Conservation (phyloP, 2,329 filamentous ascomycete genomes). For the Harringtonia aguacate region DNA sequence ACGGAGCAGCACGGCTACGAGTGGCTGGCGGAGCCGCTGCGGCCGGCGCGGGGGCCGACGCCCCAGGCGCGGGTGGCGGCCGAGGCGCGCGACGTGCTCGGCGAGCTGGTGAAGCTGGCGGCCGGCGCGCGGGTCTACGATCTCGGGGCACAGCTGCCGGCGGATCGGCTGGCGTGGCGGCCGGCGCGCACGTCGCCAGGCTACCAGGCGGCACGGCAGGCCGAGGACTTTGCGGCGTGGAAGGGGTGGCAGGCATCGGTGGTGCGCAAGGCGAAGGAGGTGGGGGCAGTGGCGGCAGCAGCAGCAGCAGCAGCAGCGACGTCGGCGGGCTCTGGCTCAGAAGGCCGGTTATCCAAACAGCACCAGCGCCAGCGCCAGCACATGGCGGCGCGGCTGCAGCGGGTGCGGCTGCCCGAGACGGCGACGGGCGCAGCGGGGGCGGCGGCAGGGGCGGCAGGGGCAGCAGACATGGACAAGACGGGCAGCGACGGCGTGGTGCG, state of each 20-base stretch:
- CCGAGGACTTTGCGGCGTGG: slow-evolving; percentile 55
- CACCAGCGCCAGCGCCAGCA: slow-evolving; percentile 17
- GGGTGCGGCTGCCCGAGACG: slow-evolving; percentile 32
- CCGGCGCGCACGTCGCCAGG: slow-evolving; percentile 52
- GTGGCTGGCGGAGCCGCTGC: slow-evolving; percentile 56
- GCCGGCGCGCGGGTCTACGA: slow-evolving; percentile 47
- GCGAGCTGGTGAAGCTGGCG: slow-evolving; percentile 54
- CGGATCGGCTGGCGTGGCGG: slow-evolving; percentile 38
- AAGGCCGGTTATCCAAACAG: slow-evolving; percentile 14
- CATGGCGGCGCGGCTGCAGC: slow-evolving; percentile 35
- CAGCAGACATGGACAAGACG: slow-evolving; percentile 26
- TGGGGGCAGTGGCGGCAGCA: slow-evolving; percentile 7
- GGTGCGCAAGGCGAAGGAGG: slow-evolving; percentile 37
- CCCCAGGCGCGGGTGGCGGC: slow-evolving; percentile 39
- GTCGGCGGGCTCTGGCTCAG: slow-evolving; percentile 8
- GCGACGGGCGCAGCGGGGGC: too few relatives aligned
- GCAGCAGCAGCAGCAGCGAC: slow-evolving; percentile 9
- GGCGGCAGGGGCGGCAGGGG: slow-evolving; percentile 30
- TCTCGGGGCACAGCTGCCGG: slow-evolving; percentile 24
- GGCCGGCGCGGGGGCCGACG: slow-evolving; percentile 19
- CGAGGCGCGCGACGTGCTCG: slow-evolving; percentile 54
- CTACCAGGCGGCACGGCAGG: slow-evolving; percentile 55
- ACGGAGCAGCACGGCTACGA: slow-evolving; percentile 44
- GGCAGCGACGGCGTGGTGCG: slow-evolving; percentile 30
- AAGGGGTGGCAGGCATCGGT: slow-evolving; percentile 46